Conservation (phyloP, 345 rosid species). For the Lepidium aucheri region DNA sequence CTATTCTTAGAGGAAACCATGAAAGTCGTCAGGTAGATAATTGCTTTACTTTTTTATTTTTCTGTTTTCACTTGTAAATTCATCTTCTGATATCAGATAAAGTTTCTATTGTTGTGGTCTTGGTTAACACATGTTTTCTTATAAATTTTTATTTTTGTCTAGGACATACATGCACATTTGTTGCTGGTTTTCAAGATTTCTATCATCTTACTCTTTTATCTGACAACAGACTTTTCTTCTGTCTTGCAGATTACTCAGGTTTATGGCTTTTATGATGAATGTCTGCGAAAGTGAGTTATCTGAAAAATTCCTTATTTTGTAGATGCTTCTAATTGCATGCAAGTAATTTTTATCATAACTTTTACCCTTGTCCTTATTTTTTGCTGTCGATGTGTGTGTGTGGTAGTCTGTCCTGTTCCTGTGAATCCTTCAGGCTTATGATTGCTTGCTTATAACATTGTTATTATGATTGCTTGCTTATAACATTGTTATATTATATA, state of each 20-base stretch:
- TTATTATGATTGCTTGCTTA: not conserved
- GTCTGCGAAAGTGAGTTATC: conserved; percentile 88
- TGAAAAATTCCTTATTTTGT: not conserved
- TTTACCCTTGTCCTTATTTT: not conserved
- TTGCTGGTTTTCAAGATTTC: not conserved
- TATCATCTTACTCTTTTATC: not conserved
- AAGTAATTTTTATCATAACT: not conserved
- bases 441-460: not conserved
- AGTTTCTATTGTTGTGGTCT: not conserved
- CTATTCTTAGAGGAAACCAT: conserved; percentile 96
- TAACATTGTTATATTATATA: not conserved
- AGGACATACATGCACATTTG: not conserved
- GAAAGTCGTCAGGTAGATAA: conserved; percentile 90
- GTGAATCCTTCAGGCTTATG: conserved; percentile 6
- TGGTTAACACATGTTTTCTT: not conserved
- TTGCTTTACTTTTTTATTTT: not conserved
- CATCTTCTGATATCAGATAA: not conserved
- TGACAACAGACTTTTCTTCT: conserved; percentile 7
- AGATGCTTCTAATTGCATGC: conserved; percentile 6
- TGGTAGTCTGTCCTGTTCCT: not conserved
- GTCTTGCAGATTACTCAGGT: conserved; percentile 89
- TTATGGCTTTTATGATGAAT: conserved; percentile 98
- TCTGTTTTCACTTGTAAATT: not conserved
- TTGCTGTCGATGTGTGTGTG: not conserved
- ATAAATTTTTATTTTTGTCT: not conserved